Evolutionary conservation across 805 yeast genomes (phyloP), one percentile per base, ranked within the genome.

Genomic region (Starmerella asiatica): DNA sequence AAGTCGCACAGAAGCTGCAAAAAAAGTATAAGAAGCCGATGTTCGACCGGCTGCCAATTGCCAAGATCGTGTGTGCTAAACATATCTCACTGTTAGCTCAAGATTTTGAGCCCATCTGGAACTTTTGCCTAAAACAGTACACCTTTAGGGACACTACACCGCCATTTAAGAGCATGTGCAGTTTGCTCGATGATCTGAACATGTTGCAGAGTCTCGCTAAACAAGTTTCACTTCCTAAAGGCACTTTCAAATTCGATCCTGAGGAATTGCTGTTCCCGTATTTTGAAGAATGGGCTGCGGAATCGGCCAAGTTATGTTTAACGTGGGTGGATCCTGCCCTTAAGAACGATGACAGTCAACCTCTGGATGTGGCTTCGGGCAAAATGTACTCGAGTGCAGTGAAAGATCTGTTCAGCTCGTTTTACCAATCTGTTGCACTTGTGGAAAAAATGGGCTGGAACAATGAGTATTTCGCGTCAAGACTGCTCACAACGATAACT

Each of bases 401-500:
- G 1, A 54, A 70, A 18, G 91, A 81, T 54, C 67, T 79, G 12
- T 78, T 79, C 56, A 66, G 73, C 8, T 64, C 80, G 55, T 67
- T 80, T 27, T 69, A 69, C 43, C 75, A 75, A 38, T 68, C 73
- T 11, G 54, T 81, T 17, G 59, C 63, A 4, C 64, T 81, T n/a
- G 61, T 86, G 33, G 65, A 65, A 14, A 67, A 65, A 3, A 67
- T 82, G 32, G 62, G 69, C 1, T 86, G 95, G 95, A 58, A 61
- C 14, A 67, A 80, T 53, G 69, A 67, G 36, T 65, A 63, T 38
- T 86, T 84, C 49, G 56, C 69, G 16, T 79, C 93, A 0, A 65
- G 67, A 45, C 53, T 80, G 2, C 69, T 74, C 38, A 78, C 91
- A 0, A 56, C 63, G 2, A 55, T 84, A 19, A 65, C 80, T 46